Conservation (phyloP, 139 green algal species). For the Volvox reticuliferus region DNA sequence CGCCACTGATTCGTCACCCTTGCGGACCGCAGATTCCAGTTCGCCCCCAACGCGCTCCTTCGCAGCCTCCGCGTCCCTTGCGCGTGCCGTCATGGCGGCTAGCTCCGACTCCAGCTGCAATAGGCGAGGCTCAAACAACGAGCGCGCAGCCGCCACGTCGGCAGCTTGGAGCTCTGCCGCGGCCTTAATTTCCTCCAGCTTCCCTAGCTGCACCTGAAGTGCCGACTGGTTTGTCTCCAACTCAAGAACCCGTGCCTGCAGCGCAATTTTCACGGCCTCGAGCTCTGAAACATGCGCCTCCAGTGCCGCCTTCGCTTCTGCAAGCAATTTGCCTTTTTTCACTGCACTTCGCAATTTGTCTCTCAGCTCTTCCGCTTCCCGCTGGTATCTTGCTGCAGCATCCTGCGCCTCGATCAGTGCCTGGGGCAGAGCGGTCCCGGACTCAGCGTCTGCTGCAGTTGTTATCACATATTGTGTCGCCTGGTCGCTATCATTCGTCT, state of each 20-base stretch:
- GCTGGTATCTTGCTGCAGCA: background rate
- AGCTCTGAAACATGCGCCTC: slow-evolving; percentile 6
- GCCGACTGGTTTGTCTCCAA: background rate
- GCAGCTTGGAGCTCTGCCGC: background rate
- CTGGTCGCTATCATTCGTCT: background rate
- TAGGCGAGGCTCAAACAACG: background rate
- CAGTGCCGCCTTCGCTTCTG: background rate
- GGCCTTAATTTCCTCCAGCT: background rate
- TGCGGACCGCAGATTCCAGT: background rate
- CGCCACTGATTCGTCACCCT: background rate
- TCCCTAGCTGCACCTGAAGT: background rate
- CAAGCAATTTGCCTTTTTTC: slow-evolving; percentile 51
- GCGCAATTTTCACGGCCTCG: background rate
- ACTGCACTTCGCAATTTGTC: slow-evolving; percentile 45
- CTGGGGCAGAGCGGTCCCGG: background rate
- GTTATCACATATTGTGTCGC: background rate
- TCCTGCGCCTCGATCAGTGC: slow-evolving; percentile 24
- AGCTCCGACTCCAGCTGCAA: background rate
- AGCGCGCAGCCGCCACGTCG: background rate
- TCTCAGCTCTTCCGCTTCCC: slow-evolving; percentile 38
- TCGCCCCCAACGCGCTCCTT: background rate
- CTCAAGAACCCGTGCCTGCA: background rate
- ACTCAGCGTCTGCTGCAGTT: background rate
- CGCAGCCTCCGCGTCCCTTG: background rate
- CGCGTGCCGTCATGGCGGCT: background rate